Percentiles rank a stretch among this genome's conserved stretches.
Conservation (phyloP, 768 basidiomycete species). For the Boletellus sp. region DNA sequence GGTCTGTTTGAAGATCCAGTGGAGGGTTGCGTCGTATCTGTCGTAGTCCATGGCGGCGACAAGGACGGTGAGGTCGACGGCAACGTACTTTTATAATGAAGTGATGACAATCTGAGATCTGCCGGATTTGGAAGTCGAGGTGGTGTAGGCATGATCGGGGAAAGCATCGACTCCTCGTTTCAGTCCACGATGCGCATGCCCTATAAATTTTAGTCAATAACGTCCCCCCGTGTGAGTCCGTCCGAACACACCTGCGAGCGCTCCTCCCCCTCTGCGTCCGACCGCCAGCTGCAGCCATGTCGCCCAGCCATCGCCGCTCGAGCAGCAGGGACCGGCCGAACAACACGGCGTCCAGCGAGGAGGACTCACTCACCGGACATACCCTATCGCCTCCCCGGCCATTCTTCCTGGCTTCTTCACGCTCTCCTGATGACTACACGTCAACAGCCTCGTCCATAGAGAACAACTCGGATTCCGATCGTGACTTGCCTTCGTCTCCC, state of each 20-base stretch:
- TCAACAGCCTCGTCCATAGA: slow-evolving; percentile 21
- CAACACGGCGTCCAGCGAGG: slow-evolving; percentile 24
- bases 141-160: not conserved
- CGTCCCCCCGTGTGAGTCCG: not conserved
- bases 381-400: slow-evolving; percentile 31
- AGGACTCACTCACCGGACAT: slow-evolving; percentile 21
- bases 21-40: slow-evolving; percentile 31
- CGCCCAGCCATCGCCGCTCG: slow-evolving; percentile 8
- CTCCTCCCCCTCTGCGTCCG: slow-evolving; percentile 1
- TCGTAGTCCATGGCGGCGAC: slow-evolving; percentile 32
- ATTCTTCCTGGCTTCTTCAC: slow-evolving; percentile 31
- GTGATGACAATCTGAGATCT: slow-evolving; percentile 14
- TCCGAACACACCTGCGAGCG: not conserved
- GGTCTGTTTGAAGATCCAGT: slow-evolving; percentile 31
- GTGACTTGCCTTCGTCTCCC: slow-evolving; percentile 20
- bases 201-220: not conserved
- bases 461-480: slow-evolving; percentile 30
- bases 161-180: slow-evolving; percentile 7
- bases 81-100: slow-evolving; percentile 5
- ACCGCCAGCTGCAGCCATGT: too few species aligned
- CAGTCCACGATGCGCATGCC: not conserved
- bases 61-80: not conserved
- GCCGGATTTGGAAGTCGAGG: slow-evolving; percentile 1
- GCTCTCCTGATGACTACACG: slow-evolving; percentile 19
- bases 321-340: slow-evolving; percentile 15